Percentiles rank a stretch among this genome's conserved stretches.
Evolutionary conservation across 169 alveolate species (phyloP).

Genomic region (Cryptosporidium ryanae): DNA sequence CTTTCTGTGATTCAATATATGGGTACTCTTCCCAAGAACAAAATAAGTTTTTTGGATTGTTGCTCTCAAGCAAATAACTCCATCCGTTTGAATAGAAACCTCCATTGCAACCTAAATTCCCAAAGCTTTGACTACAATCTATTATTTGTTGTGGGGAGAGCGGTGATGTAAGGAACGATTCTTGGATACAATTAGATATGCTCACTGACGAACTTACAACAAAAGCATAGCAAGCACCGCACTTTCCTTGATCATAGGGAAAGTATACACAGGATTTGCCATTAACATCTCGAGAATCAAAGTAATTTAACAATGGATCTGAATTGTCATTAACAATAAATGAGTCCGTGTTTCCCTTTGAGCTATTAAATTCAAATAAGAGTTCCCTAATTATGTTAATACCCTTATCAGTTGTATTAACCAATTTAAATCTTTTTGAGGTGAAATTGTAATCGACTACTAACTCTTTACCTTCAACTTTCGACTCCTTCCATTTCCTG

Average conservation of each 20-base stretch:
- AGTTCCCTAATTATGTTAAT: conserved; percentile 18
- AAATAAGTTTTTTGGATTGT: conserved; percentile 20
- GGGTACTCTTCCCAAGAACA: conserved; percentile 71
- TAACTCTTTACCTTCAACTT: conserved; percentile 50
- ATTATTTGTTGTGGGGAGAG: conserved; percentile 72
- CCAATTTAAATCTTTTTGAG: neutral
- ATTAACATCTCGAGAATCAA: conserved; percentile 30
- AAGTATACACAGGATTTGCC: conserved; percentile 60
- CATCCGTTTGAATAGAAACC: conserved; percentile 69
- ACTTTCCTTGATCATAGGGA: conserved; percentile 58
- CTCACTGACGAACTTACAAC: conserved; percentile 43
- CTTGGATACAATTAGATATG: conserved; percentile 54
- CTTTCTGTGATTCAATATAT: conserved; percentile 8
- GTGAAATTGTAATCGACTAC: neutral
- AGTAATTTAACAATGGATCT: neutral
- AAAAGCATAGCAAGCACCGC: conserved; percentile 72
- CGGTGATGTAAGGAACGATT: conserved; percentile 8
- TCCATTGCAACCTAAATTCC: conserved; percentile 69
- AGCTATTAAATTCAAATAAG: neutral
- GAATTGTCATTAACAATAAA: neutral
- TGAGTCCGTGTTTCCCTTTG: neutral
- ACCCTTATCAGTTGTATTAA: neutral
- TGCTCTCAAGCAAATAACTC: conserved; percentile 47
- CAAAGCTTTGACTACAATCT: conserved; percentile 41
- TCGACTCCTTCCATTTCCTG: conserved; percentile 45